Percentiles rank a stretch among this genome's conserved stretches.
Evolutionary conservation across 2,329 filamentous ascomycete species (phyloP).

Genomic region (Nemania sp.): DNA sequence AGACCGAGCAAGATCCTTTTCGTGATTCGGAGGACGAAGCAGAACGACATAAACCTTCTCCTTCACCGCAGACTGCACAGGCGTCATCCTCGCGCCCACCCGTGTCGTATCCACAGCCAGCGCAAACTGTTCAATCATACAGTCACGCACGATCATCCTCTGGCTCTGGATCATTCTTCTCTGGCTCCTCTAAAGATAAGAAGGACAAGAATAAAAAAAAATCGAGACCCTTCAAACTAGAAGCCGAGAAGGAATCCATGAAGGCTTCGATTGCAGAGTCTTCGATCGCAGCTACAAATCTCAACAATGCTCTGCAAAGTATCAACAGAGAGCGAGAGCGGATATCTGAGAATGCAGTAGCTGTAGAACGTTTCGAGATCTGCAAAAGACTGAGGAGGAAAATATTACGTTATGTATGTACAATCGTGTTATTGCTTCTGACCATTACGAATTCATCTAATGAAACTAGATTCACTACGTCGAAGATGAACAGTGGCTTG

Average conservation of each 20-base stretch:
- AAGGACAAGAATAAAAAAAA: slow-evolving; percentile 54
- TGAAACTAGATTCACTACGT: slow-evolving; percentile 75
- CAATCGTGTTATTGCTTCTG: slow-evolving; percentile 17
- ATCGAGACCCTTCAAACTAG: slow-evolving; percentile 74
- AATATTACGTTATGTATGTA: slow-evolving; percentile 76
- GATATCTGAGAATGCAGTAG: slow-evolving; percentile 80
- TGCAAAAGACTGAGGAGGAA: slow-evolving; percentile 86
- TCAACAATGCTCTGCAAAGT: slow-evolving; percentile 82
- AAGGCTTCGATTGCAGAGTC: slow-evolving; percentile 86
- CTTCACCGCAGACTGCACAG: slow-evolving; percentile 26
- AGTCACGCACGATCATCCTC: slow-evolving; percentile 42
- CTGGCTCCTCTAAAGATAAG: slow-evolving; percentile 53
- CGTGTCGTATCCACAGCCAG: slow-evolving; percentile 34
- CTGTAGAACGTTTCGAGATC: slow-evolving; percentile 76
- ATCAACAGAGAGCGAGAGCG: slow-evolving; percentile 89
- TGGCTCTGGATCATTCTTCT: slow-evolving; percentile 45
- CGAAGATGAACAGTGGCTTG: slow-evolving; percentile 88
- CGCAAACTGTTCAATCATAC: slow-evolving; percentile 44
- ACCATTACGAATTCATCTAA: slow-evolving; percentile 25
- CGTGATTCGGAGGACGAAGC: slow-evolving; percentile 66
- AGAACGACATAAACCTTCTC: slow-evolving; percentile 42
- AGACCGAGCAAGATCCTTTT: slow-evolving; percentile 73
- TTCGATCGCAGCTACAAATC: slow-evolving; percentile 86
- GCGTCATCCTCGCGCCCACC: slow-evolving; percentile 39
- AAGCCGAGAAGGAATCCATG: slow-evolving; percentile 85